phyloP scores from a whole-genome alignment of 306 rosid species.

The Mimosa pudica region DNA sequence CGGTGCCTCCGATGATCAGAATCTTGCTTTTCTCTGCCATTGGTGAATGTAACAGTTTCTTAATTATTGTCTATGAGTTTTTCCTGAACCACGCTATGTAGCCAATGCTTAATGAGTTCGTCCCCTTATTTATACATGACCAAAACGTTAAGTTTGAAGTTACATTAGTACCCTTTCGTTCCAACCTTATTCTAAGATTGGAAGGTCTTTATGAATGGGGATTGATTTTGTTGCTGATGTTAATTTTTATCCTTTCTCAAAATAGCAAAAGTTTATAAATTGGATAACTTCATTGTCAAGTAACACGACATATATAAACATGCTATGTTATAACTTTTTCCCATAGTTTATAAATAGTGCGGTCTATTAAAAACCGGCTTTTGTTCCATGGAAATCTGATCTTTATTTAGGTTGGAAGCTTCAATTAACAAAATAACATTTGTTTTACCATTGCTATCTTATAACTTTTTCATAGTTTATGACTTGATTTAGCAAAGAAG shows the following conservation, averaged over 20 bases:
- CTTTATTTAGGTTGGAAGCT: no score
- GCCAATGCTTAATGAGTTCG: background rate
- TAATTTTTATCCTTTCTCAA: background rate
- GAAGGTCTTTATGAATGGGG: background rate
- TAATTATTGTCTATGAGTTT: background rate
- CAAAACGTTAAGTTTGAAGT: background rate
- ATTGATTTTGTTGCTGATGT: background rate
- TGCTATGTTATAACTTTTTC: no score
- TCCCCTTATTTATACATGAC: background rate
- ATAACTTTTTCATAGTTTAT: no score
- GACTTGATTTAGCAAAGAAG: no score
- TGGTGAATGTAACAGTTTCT: background rate
- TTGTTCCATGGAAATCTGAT: no score
- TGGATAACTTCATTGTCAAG: background rate
- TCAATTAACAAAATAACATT: no score
- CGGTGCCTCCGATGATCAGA: slow-evolving; percentile 90
- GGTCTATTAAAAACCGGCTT: no score
- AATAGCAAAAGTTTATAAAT: background rate
- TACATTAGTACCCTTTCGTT: background rate
- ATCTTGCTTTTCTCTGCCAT: slow-evolving; percentile 87
- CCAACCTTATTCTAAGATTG: background rate
- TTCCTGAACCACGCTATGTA: background rate
- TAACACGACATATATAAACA: background rate
- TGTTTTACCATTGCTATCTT: no score
- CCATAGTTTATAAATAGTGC: no score